Percentiles rank a stretch among this genome's conserved stretches.
phyloP scores from a whole-genome alignment of 2,329 filamentous ascomycete species.

The Trichoderma guizhouense region DNA sequence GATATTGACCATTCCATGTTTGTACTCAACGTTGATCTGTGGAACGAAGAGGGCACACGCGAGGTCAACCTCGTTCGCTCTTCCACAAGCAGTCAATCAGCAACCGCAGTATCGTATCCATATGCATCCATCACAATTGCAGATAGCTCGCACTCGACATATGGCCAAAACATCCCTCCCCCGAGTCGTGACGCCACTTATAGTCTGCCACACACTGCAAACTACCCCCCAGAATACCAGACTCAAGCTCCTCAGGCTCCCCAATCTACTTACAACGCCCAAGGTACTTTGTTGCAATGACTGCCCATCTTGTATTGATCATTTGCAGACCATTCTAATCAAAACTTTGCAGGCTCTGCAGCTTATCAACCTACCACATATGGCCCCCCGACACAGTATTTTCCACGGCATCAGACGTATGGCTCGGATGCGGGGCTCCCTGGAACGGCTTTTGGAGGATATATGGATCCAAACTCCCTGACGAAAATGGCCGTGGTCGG shows the following conservation, averaged over 20 bases:
- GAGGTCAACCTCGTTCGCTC: constrained; percentile 66
- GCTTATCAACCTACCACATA: constrained; percentile 34
- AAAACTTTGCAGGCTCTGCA: constrained; percentile 22
- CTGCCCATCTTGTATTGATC: background rate
- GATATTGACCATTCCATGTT: constrained; percentile 41
- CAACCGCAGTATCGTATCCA: constrained; percentile 73
- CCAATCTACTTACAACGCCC: constrained; percentile 29
- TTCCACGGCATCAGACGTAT: constrained; percentile 33
- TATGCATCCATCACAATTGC: constrained; percentile 53
- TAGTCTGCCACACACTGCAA: constrained; percentile 27
- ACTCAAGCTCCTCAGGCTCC: constrained; percentile 22
- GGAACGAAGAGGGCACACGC: constrained; percentile 61
- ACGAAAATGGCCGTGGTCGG: constrained; percentile 38
- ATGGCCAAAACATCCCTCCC: constrained; percentile 36
- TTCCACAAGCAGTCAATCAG: constrained; percentile 67
- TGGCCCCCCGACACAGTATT: constrained; percentile 38
- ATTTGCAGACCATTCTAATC: background rate
- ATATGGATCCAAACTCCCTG: constrained; percentile 30
- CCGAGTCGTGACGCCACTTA: constrained; percentile 38
- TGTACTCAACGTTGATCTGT: constrained; percentile 65
- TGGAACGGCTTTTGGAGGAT: constrained; percentile 28
- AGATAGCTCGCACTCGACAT: constrained; percentile 28
- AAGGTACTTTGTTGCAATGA: constrained; percentile 27
- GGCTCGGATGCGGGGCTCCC: constrained; percentile 28
- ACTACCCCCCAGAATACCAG: constrained; percentile 36